A percentile compares a stretch with the other conserved stretches of the same genome.
These are phyloP conservation scores for Tetraselmis chui DNA, from an alignment of 139 green algal species.

Conservation along the genomic window DNA sequence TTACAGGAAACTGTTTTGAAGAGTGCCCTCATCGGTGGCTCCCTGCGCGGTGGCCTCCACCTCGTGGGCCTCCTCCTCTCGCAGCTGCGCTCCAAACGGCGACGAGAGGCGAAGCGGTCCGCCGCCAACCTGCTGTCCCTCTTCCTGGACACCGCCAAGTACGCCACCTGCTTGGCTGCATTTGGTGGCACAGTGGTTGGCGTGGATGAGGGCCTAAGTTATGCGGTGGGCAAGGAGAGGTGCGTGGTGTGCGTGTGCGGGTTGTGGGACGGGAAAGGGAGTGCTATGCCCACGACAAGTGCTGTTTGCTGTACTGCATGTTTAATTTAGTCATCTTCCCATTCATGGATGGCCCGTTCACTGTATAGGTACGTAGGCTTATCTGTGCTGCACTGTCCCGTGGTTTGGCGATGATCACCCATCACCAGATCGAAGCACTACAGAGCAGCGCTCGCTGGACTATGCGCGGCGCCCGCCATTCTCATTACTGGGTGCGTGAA, in stretches of 20 bases:
- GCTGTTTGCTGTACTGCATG: neutral
- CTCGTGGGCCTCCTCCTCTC: slow-evolving; percentile 23
- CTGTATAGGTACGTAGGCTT: neutral
- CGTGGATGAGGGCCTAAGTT: slow-evolving; percentile 67
- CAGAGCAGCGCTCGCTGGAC: too few species aligned
- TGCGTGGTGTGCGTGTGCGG: too few species aligned
- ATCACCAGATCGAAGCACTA: too few species aligned
- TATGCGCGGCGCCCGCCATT: too few species aligned
- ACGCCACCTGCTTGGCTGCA: slow-evolving; percentile 57
- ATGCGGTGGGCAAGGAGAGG: slow-evolving; percentile 50
- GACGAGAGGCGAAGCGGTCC: neutral
- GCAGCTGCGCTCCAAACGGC: slow-evolving; percentile 1
- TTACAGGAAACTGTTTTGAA: neutral
- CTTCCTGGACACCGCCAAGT: slow-evolving; percentile 53
- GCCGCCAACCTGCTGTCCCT: slow-evolving; percentile 15
- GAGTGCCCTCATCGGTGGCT: slow-evolving; percentile 23
- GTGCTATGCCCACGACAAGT: too few species aligned
- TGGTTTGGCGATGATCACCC: neutral
- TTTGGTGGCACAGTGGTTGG: slow-evolving; percentile 57
- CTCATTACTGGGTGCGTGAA: too few species aligned
- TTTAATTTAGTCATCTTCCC: neutral
- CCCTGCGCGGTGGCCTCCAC: slow-evolving; percentile 37
- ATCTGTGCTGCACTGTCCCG: neutral
- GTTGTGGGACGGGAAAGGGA: too few species aligned
- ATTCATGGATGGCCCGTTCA: neutral